Evolutionary conservation across 257 asterid species (phyloP).

Genomic region (Jaltomata sinuosa): DNA sequence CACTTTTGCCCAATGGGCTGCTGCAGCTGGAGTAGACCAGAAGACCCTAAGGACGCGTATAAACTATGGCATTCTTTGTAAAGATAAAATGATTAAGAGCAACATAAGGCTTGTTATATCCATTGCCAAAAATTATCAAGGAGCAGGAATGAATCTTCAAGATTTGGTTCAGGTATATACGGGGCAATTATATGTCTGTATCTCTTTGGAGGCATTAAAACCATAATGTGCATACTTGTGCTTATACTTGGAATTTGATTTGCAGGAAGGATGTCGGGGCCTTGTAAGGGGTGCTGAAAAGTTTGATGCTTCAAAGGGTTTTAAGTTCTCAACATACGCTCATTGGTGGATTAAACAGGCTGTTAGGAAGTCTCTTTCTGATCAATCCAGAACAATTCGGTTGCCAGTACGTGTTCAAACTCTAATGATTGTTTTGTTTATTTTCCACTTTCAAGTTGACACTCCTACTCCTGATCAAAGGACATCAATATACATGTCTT

Average conservation of each 20-base stretch:
- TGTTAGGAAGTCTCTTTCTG: constrained; percentile 28
- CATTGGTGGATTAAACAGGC: constrained; percentile 97
- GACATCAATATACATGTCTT: not conserved
- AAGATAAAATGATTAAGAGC: constrained; percentile 82
- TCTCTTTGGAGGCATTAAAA: not conserved
- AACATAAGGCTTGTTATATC: constrained; percentile 89
- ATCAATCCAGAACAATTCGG: constrained; percentile 31
- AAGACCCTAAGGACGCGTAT: constrained; percentile 61
- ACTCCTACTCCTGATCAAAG: not conserved
- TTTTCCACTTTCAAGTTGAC: not conserved
- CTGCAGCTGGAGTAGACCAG: constrained; percentile 76
- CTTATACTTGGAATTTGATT: constrained; percentile 5
- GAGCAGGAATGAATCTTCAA: constrained; percentile 83
- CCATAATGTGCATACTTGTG: not conserved
- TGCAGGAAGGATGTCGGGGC: constrained; percentile 89
- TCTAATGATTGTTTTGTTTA: not conserved
- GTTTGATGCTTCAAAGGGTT: constrained; percentile 85
- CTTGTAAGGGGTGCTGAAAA: constrained; percentile 85
- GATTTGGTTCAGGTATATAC: constrained; percentile 88
- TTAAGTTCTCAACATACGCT: constrained; percentile 92
- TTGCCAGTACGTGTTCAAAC: constrained; percentile 25
- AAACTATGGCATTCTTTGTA: constrained; percentile 59
- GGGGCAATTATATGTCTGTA: not conserved
- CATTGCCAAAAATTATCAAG: constrained; percentile 83
- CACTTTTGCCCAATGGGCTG: constrained; percentile 77